Evolutionary conservation across 139 green algal genomes (phyloP), one percentile per base, ranked within the genome.

Genomic region (Dunaliella sp.): DNA sequence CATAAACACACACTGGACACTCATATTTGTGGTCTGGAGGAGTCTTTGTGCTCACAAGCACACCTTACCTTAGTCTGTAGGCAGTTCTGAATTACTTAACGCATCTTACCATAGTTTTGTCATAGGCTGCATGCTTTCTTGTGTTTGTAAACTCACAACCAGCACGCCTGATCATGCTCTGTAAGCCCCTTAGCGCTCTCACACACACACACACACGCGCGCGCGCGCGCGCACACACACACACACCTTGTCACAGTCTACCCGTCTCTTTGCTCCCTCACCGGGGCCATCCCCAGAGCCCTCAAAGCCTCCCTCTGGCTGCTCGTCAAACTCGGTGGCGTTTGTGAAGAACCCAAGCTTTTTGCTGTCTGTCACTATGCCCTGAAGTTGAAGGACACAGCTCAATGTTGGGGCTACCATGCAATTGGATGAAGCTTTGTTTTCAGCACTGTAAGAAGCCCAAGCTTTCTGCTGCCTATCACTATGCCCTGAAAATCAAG

Each of bases 281-380:
- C 88, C 85, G 24, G 32, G 77, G 21, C 88, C 88, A 75, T 89
- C 83, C 3, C 88, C 88, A 28, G 88, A 86, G n/a, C 88, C 85
- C 48, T 91, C 88, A 73, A 78, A 84, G 0, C 88, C 88, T 1
- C 88, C 88, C 7, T 73, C 59, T 36, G 85, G 83, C 12, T 30
- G 36, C 0, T 33, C 22, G 24, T 84, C 78, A 77, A 92, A 94
- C 0, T 85, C 26, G 0, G 93, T 96, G 26, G 88, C 89, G 24
- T 93, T 95, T 33, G 92, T 94, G 84, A 90, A 96, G 31, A 96
- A 96, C 1, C 0, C 32, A 12, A 96, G 76, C 48, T 76, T 0
- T 16, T 73, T 31, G 0, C n/a, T 38, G 80, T 93, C 89, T n/a
- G 76, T 38, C 30, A 81, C n/a, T n/a, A n/a, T n/a, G n/a, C n/a